Conservation (phyloP, 441 rosid genomes). For the Arabidopsis lyrata region DNA sequence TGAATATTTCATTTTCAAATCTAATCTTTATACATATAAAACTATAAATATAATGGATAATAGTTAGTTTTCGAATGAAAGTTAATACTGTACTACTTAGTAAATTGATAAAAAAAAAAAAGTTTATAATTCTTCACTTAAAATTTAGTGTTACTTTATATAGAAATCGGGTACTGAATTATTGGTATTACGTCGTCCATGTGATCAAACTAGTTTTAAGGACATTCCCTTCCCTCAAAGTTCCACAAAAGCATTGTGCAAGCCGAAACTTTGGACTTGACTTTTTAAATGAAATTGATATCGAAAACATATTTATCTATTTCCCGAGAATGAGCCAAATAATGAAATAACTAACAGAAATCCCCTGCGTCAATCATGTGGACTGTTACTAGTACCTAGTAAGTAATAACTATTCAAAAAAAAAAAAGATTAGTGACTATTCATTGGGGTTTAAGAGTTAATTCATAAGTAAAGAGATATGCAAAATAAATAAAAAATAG, state of each 20-base stretch:
- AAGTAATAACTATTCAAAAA: too few relatives aligned
- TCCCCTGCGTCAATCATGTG: constrained; percentile 26
- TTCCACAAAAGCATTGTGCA: constrained; percentile 24
- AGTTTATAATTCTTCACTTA: not conserved
- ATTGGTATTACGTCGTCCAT: constrained; percentile 25
- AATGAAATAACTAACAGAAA: constrained; percentile 8
- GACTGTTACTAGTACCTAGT: constrained; percentile 15
- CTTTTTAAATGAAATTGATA: constrained; percentile 2
- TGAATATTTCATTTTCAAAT: too few relatives aligned
- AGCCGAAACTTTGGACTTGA: constrained; percentile 41
- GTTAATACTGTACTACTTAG: too few relatives aligned
- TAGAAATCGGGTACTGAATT: not conserved
- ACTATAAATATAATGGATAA: too few relatives aligned
- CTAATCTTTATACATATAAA: too few relatives aligned
- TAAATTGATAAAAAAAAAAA: too few relatives aligned
- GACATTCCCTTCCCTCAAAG: constrained; percentile 21
- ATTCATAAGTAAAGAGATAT: constrained; percentile 1
- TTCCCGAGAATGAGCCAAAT: constrained; percentile 9
- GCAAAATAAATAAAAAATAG: not conserved
- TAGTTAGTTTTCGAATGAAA: too few relatives aligned
- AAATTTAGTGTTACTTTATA: not conserved
- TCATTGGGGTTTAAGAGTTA: not conserved
- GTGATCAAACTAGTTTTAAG: constrained; percentile 19
- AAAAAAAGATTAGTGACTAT: too few relatives aligned
- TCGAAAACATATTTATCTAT: not conserved